Conservation (phyloP, 371 early-diverging fungal genomes). For the Mucor piriformis region DNA sequence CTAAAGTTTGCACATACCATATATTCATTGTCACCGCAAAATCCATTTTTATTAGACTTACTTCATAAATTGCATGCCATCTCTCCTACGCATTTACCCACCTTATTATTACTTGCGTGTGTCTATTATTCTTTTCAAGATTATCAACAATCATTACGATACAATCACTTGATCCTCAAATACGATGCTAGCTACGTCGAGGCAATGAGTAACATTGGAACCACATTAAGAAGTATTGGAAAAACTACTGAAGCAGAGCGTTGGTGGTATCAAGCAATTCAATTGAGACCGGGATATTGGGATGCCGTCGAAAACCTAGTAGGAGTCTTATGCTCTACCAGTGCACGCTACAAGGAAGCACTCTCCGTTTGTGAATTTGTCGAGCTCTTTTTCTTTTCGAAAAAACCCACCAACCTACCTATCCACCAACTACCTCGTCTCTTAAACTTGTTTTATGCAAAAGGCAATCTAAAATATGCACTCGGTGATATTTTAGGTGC, state of each 20-base stretch:
- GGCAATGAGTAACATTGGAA: constrained; percentile 92
- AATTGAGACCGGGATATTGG: constrained; percentile 88
- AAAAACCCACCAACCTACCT: constrained; percentile 9
- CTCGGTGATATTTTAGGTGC: constrained; percentile 76
- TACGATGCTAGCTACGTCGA: constrained; percentile 87
- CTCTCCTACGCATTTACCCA: constrained; percentile 77
- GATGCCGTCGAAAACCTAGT: constrained; percentile 90
- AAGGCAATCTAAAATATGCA: constrained; percentile 82
- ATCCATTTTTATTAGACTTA: constrained; percentile 52
- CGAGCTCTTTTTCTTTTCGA: constrained; percentile 62
- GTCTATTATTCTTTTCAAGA: constrained; percentile 83
- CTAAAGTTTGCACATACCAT: constrained; percentile 69
- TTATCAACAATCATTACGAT: constrained; percentile 71
- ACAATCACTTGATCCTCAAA: constrained; percentile 80
- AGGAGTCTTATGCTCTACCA: constrained; percentile 70
- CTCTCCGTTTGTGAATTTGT: constrained; percentile 81
- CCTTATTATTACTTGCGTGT: constrained; percentile 83
- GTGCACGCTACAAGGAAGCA: constrained; percentile 78
- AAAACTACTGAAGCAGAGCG: constrained; percentile 75
- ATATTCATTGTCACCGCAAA: constrained; percentile 63
- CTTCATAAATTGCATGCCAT: constrained; percentile 68
- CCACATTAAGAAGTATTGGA: constrained; percentile 82
- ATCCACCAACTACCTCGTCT: constrained; percentile 69
- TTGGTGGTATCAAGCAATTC: constrained; percentile 88
- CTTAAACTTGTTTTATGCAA: constrained; percentile 81